phyloP scores from a whole-genome alignment of 2,329 filamentous ascomycete genomes.

The Diaporthe batatas region DNA sequence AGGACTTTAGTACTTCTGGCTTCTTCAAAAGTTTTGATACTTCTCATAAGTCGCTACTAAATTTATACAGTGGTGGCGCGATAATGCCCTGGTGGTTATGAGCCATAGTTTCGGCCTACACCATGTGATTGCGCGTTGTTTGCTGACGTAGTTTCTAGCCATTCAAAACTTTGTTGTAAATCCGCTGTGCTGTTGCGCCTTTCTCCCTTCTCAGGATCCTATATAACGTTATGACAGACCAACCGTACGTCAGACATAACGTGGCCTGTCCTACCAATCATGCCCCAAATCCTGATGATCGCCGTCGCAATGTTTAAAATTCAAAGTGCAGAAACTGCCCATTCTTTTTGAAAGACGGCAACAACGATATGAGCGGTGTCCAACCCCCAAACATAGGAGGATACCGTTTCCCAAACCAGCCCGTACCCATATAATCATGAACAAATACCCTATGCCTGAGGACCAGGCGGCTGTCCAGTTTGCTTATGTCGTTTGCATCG shows the following conservation, averaged over 20 bases:
- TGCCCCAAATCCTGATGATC: constrained; percentile 17
- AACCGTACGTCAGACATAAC: neutral
- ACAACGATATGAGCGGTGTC: constrained; percentile 36
- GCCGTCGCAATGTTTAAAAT: neutral
- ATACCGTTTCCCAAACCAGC: constrained; percentile 33
- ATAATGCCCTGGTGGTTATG: neutral
- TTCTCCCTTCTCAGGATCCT: constrained; percentile 8
- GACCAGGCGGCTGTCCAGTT: constrained; percentile 30
- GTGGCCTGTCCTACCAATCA: neutral
- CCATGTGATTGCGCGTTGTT: neutral
- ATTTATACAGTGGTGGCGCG: neutral
- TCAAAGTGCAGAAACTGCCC: constrained; percentile 29
- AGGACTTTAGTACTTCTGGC: neutral
- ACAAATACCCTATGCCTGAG: constrained; percentile 26
- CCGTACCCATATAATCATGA: constrained; percentile 35
- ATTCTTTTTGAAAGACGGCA: constrained; percentile 31
- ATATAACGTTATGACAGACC: neutral
- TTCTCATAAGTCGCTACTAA: neutral
- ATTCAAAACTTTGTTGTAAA: neutral
- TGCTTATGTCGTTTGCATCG: constrained; percentile 25
- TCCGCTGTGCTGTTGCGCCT: constrained; percentile 7
- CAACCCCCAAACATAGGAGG: constrained; percentile 33
- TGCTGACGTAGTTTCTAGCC: neutral
- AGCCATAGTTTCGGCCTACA: neutral
- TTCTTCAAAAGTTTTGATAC: neutral